Evolutionary conservation across 2,329 filamentous ascomycete species (phyloP).

Genomic region (Harringtonia aguacate): DNA sequence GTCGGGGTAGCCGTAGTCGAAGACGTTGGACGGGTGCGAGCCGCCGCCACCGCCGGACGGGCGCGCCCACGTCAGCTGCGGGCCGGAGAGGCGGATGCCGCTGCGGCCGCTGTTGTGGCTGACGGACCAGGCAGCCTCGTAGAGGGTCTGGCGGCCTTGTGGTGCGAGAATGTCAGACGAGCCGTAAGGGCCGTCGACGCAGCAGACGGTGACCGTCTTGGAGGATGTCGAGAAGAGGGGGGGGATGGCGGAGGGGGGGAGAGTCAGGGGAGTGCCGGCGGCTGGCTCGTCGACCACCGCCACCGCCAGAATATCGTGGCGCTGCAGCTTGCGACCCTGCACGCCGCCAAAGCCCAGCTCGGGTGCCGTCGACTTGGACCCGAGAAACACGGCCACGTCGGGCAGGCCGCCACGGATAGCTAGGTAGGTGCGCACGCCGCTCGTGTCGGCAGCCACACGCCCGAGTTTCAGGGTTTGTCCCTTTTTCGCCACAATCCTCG

Average conservation of each 20-base stretch:
- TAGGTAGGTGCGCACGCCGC: conserved; percentile 24
- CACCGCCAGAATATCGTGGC: conserved; percentile 18
- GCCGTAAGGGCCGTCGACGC: conserved; percentile 27
- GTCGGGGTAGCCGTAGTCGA: conserved; percentile 27
- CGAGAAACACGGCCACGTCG: conserved; percentile 21
- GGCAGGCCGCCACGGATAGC: conserved; percentile 24
- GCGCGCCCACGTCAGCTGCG: conserved; percentile 26
- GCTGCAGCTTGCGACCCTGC: conserved; percentile 20
- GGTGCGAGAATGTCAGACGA: conserved; percentile 25
- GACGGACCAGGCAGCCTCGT: conserved; percentile 24
- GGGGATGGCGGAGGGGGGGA: too few species aligned
- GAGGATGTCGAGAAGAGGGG: too few species aligned
- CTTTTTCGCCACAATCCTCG: neutral
- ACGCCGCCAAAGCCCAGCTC: conserved; percentile 23
- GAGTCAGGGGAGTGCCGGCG: too few species aligned
- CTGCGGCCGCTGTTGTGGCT: conserved; percentile 29
- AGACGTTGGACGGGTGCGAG: conserved; percentile 30
- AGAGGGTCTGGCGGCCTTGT: conserved; percentile 20
- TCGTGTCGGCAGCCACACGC: neutral
- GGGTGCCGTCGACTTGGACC: conserved; percentile 21
- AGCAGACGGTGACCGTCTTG: conserved; percentile 16
- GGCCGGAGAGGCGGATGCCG: conserved; percentile 27
- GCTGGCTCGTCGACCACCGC: too few species aligned
- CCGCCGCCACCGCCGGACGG: conserved; percentile 25
- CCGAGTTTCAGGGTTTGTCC: conserved; percentile 15